Base-by-base conservation (phyloP, 2,329 filamentous ascomycete genomes). In the Talaromyces sp. region DNA sequence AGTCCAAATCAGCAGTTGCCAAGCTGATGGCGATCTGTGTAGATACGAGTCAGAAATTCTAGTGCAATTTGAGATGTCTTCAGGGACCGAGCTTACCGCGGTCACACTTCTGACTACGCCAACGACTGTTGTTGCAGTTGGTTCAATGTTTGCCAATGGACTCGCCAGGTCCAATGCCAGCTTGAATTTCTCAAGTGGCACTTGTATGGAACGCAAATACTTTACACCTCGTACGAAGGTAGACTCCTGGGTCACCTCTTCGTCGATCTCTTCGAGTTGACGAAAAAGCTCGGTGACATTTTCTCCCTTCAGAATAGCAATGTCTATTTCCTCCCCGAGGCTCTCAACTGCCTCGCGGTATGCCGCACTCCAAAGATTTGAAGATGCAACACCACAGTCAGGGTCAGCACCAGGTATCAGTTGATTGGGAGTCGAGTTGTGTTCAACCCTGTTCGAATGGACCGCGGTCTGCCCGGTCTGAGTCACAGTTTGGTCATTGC, bases 121-220 rank as follows among this genome's bases (percentile, higher is more conserved):
- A 64, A 70, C 58, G 57, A 68, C 69, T 17, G 66, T 65, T 49
- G 64, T 44, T 52, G 64, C 61, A 62, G 62, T 67, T 33, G 66
- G 67, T 53, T 71, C 66, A 55, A 74, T 60, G 60, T 42, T 72
- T 63, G 64, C 71, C 65, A 72, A 67, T 63, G 73, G 71, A 67
- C 58, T 69, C 57, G 68, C 63, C 39, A 67, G 42, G 30, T 67
- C 66, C 54, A 66, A 62, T 55, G 58, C 63, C 32, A 61, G 55
- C 57, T 66, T 66, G 53, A 66, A 64, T 44, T 28, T 64, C 49
- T 63, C 47, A 32, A 66, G 63, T n/a, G 64, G 65, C 54, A 54
- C 56, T 60, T 66, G 10, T 51, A 65, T 39, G 19, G 61, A 56
- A 22, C 33, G 57, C 39, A 69, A 60, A 53, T 64, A 63, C 36